phyloP scores from a whole-genome alignment of 2,329 filamentous ascomycete species.

The Thelonectria olida region DNA sequence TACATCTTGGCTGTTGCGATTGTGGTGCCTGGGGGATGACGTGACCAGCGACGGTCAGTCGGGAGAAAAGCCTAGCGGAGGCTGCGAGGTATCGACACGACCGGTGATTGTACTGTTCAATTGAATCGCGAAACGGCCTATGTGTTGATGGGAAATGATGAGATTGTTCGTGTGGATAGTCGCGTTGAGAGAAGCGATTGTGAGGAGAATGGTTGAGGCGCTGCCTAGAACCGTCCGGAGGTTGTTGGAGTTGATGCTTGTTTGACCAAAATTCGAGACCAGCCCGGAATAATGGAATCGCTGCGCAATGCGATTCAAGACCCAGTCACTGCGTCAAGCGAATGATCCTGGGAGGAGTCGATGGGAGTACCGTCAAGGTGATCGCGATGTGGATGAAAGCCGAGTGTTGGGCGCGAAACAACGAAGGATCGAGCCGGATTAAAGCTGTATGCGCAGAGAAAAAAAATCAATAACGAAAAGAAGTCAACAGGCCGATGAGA shows the following conservation, averaged over 20 bases:
- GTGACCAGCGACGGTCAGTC: slow-evolving; percentile 39
- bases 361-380: slow-evolving; percentile 53
- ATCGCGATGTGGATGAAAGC: slow-evolving; percentile 44
- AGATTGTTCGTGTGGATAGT: slow-evolving; percentile 10
- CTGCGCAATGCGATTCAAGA: slow-evolving; percentile 41
- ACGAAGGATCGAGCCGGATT: slow-evolving; percentile 47
- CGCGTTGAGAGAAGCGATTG: slow-evolving; percentile 12
- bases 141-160: slow-evolving; percentile 7
- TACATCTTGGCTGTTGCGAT: slow-evolving; percentile 67
- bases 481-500: slow-evolving; percentile 39
- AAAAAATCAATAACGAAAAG: slow-evolving; percentile 38
- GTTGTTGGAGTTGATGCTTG: slow-evolving; percentile 38
- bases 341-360: slow-evolving; percentile 47
- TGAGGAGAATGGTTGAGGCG: slow-evolving; percentile 41
- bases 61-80: slow-evolving; percentile 28
- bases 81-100: slow-evolving; percentile 21
- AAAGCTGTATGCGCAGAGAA: slow-evolving; percentile 55
- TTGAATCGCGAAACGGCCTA: slow-evolving; percentile 22
- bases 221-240: slow-evolving; percentile 44
- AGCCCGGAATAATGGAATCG: slow-evolving; percentile 52
- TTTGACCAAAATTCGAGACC: slow-evolving; percentile 55
- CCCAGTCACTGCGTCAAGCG: slow-evolving; percentile 58
- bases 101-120: slow-evolving; percentile 24
- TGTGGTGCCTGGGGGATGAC: slow-evolving; percentile 38
- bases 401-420: slow-evolving; percentile 40